Base-by-base conservation (phyloP, 2,329 filamentous ascomycete species). In the Onygena corvina region DNA sequence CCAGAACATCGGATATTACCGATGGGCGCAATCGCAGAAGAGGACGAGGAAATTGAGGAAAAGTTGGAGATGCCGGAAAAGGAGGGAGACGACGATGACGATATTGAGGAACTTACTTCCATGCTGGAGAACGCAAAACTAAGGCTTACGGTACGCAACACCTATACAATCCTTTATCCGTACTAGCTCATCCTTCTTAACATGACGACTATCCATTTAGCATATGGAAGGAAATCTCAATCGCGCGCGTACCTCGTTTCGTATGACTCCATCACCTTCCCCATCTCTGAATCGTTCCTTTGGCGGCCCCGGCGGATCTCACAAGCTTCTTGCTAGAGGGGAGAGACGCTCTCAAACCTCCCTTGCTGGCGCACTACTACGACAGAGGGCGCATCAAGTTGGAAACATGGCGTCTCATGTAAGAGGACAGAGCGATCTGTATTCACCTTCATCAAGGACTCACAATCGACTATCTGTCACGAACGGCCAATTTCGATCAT, bases 141-240 rank as follows among this genome's bases (percentile, higher is more conserved):
- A 64, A 77, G 88, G 58, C 73, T 96, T 53, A 92, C 86, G 61
- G 87, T 93, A 74, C 64, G 85, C 68, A 31, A 14, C 21, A 36
- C 21, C 23, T 18, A 40, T 25, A 25, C 6, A 9, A 12, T 6
- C 12, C 4, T 9, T 42, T 2, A 16, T n/a, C 35, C 7, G 20
- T 30, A 46, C 18, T 12, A 5, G 16, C 3, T 18, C 53, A 20
- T 7, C 23, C 11, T 9, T 45, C 18, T 14, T 8, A 29, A 30
- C 23, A 21, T 11, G 21, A n/a, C 12, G 12, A 27, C 16, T 23
- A 27, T 16, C 4, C 31, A 49, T 46, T 18, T 63, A 93, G 87
- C 84, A 86, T 27, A 94, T 95, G 88, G 90, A 95, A 67, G 87
- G 84, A 31, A 95, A 95, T 58, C 72, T 95, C 16, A 82, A 76